Conservation (phyloP, 1,284 basidiomycete species). For the Wolfiporia cocos region DNA sequence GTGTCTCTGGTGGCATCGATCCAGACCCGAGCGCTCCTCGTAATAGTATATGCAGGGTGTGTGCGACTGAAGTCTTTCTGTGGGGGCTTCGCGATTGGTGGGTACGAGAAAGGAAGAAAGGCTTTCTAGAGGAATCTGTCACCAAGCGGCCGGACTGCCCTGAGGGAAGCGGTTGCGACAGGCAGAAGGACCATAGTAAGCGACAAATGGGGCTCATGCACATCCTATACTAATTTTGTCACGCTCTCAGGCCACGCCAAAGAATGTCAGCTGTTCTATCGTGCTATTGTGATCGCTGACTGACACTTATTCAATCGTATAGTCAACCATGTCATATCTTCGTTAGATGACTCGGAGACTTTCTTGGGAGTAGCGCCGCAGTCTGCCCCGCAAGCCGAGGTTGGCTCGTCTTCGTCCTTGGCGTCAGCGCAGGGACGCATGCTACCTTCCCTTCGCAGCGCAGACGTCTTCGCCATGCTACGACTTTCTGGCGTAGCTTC, state of each 20-base stretch:
- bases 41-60: slow-evolving; percentile 56
- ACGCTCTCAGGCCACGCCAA: slow-evolving; percentile 49
- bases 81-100: slow-evolving; percentile 77
- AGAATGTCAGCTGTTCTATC: slow-evolving; percentile 48
- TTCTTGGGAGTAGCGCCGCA: too few species aligned
- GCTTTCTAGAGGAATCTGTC: slow-evolving; percentile 47
- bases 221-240: background rate
- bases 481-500: slow-evolving; percentile 7
- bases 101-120: slow-evolving; percentile 66
- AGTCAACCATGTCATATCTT: slow-evolving; percentile 46
- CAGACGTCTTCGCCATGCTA: slow-evolving; percentile 4
- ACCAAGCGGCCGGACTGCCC: slow-evolving; percentile 57
- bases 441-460: slow-evolving; percentile 4
- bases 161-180: slow-evolving; percentile 46
- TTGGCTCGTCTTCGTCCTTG: background rate
- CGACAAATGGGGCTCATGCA: slow-evolving; percentile 5
- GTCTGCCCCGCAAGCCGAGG: background rate
- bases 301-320: slow-evolving; percentile 5
- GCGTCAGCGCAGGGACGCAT: background rate
- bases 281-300: background rate
- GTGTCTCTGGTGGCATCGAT: slow-evolving; percentile 44
- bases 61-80: slow-evolving; percentile 65
- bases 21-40: slow-evolving; percentile 50
- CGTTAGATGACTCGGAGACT: too few species aligned
- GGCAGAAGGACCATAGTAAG: slow-evolving; percentile 61